These are phyloP conservation scores for Rugonectria rugulosa DNA, from an alignment of 2,329 filamentous ascomycete genomes.

Conservation along the genomic window DNA sequence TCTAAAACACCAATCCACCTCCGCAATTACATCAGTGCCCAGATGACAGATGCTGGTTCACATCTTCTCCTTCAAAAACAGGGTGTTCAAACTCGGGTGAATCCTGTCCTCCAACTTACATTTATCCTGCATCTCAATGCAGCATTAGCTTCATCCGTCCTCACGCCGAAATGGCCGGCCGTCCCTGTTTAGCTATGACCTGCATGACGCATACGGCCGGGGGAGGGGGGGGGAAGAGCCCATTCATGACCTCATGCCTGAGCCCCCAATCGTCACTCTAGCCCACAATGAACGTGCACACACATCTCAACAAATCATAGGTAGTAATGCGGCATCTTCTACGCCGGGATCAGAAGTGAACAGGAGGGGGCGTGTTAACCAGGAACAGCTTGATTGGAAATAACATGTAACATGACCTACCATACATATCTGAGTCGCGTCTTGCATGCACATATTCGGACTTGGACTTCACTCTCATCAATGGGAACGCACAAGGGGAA, in stretches of 20 bases:
- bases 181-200: conserved; percentile 20
- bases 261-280: conserved; percentile 25
- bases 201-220: conserved; percentile 36
- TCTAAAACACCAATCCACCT: background rate
- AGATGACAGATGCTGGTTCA: background rate
- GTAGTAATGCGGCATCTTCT: conserved; percentile 10
- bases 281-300: conserved; percentile 16
- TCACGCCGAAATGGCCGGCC: conserved; percentile 14
- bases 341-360: conserved; percentile 9
- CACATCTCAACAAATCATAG: conserved; percentile 17
- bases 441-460: too few relatives aligned
- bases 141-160: conserved; percentile 15
- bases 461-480: too few relatives aligned
- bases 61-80: too few relatives aligned
- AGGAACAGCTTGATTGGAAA: too few relatives aligned
- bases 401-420: too few relatives aligned
- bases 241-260: conserved; percentile 36
- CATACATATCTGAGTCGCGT: too few relatives aligned
- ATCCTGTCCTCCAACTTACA: background rate
- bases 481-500: background rate
- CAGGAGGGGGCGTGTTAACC: too few relatives aligned
- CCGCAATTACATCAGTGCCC: background rate
- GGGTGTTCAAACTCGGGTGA: too few relatives aligned
- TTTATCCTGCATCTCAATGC: background rate
- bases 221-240: too few relatives aligned